These are phyloP conservation scores for Retiboletus fuscus DNA, from an alignment of 1,284 basidiomycete genomes.

Conservation along the genomic window DNA sequence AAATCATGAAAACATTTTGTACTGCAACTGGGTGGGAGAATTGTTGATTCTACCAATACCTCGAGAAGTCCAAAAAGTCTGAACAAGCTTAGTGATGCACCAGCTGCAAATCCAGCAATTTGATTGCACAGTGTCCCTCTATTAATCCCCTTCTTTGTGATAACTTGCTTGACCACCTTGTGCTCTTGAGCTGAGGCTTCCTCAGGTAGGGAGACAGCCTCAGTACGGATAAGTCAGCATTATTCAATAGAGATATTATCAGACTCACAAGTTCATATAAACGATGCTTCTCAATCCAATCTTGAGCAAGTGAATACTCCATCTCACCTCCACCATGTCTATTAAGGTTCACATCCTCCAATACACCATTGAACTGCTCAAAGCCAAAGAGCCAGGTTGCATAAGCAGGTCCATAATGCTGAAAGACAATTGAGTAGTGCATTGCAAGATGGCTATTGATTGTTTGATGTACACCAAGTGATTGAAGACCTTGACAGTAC, in stretches of 20 bases:
- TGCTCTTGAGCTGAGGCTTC: background rate
- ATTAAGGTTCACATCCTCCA: background rate
- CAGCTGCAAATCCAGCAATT: background rate
- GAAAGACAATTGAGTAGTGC: background rate
- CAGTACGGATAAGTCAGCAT: background rate
- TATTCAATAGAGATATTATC: background rate
- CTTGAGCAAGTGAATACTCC: background rate
- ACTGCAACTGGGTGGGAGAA: background rate
- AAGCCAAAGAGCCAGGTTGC: slow-evolving; percentile 4
- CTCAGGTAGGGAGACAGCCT: background rate
- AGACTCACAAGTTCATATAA: background rate
- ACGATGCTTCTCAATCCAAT: slow-evolving; percentile 1
- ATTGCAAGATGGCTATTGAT: slow-evolving; percentile 3
- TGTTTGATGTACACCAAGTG: slow-evolving; percentile 1
- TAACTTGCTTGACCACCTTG: background rate
- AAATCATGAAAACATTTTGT: background rate
- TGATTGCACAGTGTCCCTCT: background rate
- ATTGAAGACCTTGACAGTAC: slow-evolving; percentile 3
- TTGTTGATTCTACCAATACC: background rate
- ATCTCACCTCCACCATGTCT: background rate
- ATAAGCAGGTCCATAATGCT: background rate
- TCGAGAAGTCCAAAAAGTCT: background rate
- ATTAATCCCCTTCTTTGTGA: background rate
- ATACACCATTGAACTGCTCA: slow-evolving; percentile 3
- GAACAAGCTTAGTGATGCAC: background rate